Percentiles rank a stretch among this genome's conserved stretches.
phyloP scores from a whole-genome alignment of 2,329 filamentous ascomycete genomes.

The Calonectria hawksworthii region DNA sequence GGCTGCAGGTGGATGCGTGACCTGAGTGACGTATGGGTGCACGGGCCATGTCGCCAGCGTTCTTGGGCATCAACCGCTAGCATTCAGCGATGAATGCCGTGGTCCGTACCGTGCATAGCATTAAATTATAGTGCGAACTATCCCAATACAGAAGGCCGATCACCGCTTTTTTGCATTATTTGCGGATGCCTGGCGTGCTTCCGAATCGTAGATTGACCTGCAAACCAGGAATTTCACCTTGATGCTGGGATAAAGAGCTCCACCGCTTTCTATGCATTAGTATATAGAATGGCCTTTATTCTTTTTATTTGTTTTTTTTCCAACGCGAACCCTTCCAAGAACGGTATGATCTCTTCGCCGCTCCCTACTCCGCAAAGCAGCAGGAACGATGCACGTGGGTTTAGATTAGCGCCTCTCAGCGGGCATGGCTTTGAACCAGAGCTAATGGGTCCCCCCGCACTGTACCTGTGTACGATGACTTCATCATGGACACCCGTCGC shows the following conservation, averaged over 20 bases:
- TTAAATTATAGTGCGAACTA: not conserved
- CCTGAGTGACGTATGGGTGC: slow-evolving; percentile 25
- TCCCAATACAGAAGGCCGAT: not conserved
- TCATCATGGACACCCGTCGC: not conserved
- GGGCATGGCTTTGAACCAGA: not conserved
- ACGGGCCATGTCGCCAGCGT: slow-evolving; percentile 13
- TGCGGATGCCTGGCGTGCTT: not conserved
- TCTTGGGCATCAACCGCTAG: slow-evolving; percentile 5
- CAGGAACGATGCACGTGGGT: not conserved
- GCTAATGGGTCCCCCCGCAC: not conserved
- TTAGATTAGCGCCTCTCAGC: not conserved
- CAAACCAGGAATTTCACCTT: not conserved
- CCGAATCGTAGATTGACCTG: not conserved
- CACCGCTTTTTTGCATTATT: not conserved
- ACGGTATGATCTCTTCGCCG: not conserved
- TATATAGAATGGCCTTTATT: not conserved
- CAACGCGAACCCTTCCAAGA: not conserved
- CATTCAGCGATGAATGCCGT: not conserved
- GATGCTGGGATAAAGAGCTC: not conserved
- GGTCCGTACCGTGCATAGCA: not conserved
- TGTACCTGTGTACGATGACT: not conserved
- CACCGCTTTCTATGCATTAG: not conserved
- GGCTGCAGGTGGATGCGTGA: slow-evolving; percentile 20
- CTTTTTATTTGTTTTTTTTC: not conserved
- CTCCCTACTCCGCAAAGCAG: not conserved